phyloP scores from a whole-genome alignment of 306 rosid species.

The Albizia julibrissin region DNA sequence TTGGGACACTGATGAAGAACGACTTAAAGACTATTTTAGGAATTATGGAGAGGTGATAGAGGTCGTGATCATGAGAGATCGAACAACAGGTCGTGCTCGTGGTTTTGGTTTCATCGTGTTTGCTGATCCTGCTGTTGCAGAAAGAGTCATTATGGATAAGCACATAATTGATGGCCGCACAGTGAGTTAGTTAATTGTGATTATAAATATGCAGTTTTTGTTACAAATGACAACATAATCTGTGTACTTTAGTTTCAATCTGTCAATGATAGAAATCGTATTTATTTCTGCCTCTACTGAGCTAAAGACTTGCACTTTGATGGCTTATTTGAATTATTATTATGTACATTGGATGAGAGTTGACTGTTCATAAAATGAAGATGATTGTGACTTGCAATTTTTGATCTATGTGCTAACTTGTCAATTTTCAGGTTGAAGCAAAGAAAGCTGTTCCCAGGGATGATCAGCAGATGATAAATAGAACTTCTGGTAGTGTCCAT shows the following conservation, averaged over 20 bases:
- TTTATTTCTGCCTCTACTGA: not conserved
- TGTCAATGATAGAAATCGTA: slow-evolving; percentile 12
- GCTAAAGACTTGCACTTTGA: slow-evolving; percentile 11
- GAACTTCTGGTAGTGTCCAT: slow-evolving; percentile 51
- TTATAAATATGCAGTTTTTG: not conserved
- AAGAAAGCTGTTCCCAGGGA: slow-evolving; percentile 97
- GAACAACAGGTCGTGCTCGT: slow-evolving; percentile 93
- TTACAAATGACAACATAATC: slow-evolving; percentile 2
- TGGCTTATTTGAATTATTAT: slow-evolving; percentile 15
- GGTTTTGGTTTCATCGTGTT: slow-evolving; percentile 90
- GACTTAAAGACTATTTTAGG: slow-evolving; percentile 79
- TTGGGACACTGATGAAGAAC: slow-evolving; percentile 96
- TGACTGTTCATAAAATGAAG: slow-evolving; percentile 18
- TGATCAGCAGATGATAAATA: slow-evolving; percentile 65
- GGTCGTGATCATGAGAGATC: slow-evolving; percentile 97
- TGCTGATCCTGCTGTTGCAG: slow-evolving; percentile 87
- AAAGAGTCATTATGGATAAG: slow-evolving; percentile 83
- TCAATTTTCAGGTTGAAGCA: slow-evolving; percentile 84
- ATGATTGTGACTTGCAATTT: slow-evolving; percentile 26
- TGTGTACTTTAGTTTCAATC: slow-evolving; percentile 8
- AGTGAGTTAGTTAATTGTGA: slow-evolving; percentile 54
- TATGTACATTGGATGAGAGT: slow-evolving; percentile 39
- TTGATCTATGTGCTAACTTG: slow-evolving; percentile 29
- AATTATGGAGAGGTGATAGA: slow-evolving; percentile 90
- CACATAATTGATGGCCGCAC: slow-evolving; percentile 90